Percentiles rank a stretch among this genome's conserved stretches.
phyloP scores from a whole-genome alignment of 2,329 filamentous ascomycete species.

The Didymella lethalis region DNA sequence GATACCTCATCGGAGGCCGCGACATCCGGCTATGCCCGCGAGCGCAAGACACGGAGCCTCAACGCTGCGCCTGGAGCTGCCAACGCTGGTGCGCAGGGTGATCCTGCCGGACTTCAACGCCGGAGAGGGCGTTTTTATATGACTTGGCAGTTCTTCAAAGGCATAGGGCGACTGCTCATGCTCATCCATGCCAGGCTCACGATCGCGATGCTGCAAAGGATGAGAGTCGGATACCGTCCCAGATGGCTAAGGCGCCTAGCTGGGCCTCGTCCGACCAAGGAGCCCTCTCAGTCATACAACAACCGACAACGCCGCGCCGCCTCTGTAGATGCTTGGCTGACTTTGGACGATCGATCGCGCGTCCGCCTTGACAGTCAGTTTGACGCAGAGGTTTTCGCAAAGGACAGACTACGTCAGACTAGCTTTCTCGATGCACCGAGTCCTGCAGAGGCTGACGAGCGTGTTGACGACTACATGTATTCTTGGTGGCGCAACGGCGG shows the following conservation, averaged over 20 bases:
- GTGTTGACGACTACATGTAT: conserved; percentile 78
- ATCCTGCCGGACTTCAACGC: conserved; percentile 81
- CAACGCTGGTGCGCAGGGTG: conserved; percentile 48
- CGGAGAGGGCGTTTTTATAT: conserved; percentile 80
- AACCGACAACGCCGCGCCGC: conserved; percentile 16
- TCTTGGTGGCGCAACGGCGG: conserved; percentile 84
- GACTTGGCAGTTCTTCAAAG: conserved; percentile 76
- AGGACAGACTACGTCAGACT: conserved; percentile 63
- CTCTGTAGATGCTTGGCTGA: conserved; percentile 34
- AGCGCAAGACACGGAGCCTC: conserved; percentile 66
- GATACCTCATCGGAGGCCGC: conserved; percentile 35
- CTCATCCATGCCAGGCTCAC: conserved; percentile 65
- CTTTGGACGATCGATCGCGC: conserved; percentile 35
- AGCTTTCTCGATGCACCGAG: conserved; percentile 38
- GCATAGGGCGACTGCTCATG: conserved; percentile 72
- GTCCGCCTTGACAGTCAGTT: conserved; percentile 52
- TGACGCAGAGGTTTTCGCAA: conserved; percentile 83
- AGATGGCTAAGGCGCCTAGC: conserved; percentile 68
- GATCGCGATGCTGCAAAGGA: conserved; percentile 61
- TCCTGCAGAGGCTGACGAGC: conserved; percentile 62
- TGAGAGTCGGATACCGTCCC: conserved; percentile 70
- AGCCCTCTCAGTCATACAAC: conserved; percentile 14
- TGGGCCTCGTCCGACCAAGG: conserved; percentile 47
- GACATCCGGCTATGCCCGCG: conserved; percentile 67
- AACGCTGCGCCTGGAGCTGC: conserved; percentile 33